Evolutionary conservation across 139 green algal genomes (phyloP).

Genomic region (Micractinium sp.): DNA sequence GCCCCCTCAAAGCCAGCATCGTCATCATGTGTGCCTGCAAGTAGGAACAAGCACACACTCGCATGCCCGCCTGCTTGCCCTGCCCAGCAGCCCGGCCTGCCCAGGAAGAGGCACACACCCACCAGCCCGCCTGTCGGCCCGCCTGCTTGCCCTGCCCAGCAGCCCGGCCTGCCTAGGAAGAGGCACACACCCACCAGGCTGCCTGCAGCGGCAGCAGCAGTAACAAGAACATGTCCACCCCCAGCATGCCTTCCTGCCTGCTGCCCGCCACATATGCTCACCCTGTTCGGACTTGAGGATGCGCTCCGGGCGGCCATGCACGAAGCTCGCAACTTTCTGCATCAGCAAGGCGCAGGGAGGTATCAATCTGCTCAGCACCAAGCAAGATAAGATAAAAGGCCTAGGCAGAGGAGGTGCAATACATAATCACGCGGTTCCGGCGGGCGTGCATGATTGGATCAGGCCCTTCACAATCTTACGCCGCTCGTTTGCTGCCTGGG

Average conservation of each 20-base stretch:
- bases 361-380: not conserved
- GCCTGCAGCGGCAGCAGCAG: no score
- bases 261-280: not conserved
- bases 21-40: not conserved
- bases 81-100: not conserved
- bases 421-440: no score
- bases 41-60: not conserved
- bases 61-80: no score
- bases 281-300: not conserved
- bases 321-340: not conserved
- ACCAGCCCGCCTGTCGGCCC: not conserved
- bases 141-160: not conserved
- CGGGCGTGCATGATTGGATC: not conserved
- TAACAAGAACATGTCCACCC: no score
- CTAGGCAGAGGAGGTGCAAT: no score
- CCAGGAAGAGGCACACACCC: not conserved
- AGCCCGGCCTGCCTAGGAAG: not conserved
- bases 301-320: not conserved
- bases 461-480: not conserved
- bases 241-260: no score
- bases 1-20: not conserved
- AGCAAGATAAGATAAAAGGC: not conserved
- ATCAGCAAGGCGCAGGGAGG: not conserved
- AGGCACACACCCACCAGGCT: no score
- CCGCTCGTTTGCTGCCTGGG: not conserved